Evolutionary conservation across 495 filamentous ascomycete genomes (phyloP), one percentile per base, ranked within the genome.

Genomic region (Pseudoneurospora amorphoporcata): DNA sequence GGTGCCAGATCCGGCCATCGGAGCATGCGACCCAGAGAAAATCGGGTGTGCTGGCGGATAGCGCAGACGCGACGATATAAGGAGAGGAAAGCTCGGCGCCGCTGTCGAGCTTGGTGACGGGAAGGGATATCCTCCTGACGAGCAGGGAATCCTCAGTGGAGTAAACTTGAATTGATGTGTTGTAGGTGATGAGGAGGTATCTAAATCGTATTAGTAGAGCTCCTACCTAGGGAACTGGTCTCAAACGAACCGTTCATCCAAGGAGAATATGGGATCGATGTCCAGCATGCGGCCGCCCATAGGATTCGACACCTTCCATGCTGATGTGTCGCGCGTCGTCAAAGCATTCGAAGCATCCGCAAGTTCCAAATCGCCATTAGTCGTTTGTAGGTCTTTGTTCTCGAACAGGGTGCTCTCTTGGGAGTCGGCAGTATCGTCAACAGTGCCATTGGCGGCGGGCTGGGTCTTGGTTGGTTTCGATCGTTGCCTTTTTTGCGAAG

Each of bases 131-230:
- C 35, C 88, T 88, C 61, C 92, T 90, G 40, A 92, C 80, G 10
- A 94, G 87, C 40, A 95, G 87, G 5, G 94, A 97, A 61, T 92
- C 93, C 41, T 89, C 83, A 41, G 91, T 89, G 0, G 94, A 91
- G 81, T 94, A 96, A 17, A 98, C 86, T 76, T 92, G 90, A 69
- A 99, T 85, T 4, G 91, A 87, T 73, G 79, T 85, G 70, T 85
- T 84, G 73, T 85, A 86, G 19, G 83, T 77, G 47, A 96, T 75
- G 39, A 97, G 86, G 35, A 98, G 77, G 82, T 90, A 86, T 73
- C 92, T 94, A 35, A 19, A 73, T 69, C 70, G 84, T 81, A 72
- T 85, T 71, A 83, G 80, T n/a, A 37, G 8, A 68, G 39, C 41
- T 40, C 53, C 12, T 68, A n/a, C 3, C 40, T 6, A 29, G 19